phyloP scores from a whole-genome alignment of 768 basidiomycete species.

The Coprinopsis sp. region DNA sequence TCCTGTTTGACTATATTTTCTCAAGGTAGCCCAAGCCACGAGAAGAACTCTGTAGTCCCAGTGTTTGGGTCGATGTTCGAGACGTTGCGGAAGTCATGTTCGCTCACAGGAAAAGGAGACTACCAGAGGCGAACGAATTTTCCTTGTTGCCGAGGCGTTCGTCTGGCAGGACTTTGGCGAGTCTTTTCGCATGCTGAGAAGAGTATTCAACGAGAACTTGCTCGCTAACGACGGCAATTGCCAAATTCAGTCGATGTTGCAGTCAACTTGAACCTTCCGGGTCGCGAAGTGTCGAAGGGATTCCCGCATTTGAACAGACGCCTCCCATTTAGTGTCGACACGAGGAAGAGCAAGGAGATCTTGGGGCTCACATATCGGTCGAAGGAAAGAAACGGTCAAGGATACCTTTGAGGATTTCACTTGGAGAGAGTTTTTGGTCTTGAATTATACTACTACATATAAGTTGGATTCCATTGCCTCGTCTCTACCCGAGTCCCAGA shows the following conservation, averaged over 20 bases:
- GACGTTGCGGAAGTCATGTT: no score
- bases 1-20: no score
- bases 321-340: slow-evolving; percentile 28
- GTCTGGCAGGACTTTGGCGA: slow-evolving; percentile 34
- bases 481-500: no score
- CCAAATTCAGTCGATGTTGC: slow-evolving; percentile 27
- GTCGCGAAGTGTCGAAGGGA: slow-evolving; percentile 20
- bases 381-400: slow-evolving; percentile 33
- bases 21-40: no score
- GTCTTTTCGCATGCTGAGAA: slow-evolving; percentile 9
- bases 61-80: no score
- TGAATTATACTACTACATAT: no score
- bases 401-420: slow-evolving; percentile 41
- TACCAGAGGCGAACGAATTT: slow-evolving; percentile 55
- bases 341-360: slow-evolving; percentile 33
- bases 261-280: slow-evolving; percentile 21
- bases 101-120: slow-evolving; percentile 47
- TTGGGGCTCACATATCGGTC: slow-evolving; percentile 39
- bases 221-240: background rate
- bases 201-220: no score
- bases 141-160: slow-evolving; percentile 34
- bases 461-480: no score
- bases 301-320: slow-evolving; percentile 21
- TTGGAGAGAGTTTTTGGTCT: slow-evolving; percentile 34
- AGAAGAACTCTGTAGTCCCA: no score